phyloP scores from a whole-genome alignment of 805 yeast genomes.

The Nakazawaea sp. region DNA sequence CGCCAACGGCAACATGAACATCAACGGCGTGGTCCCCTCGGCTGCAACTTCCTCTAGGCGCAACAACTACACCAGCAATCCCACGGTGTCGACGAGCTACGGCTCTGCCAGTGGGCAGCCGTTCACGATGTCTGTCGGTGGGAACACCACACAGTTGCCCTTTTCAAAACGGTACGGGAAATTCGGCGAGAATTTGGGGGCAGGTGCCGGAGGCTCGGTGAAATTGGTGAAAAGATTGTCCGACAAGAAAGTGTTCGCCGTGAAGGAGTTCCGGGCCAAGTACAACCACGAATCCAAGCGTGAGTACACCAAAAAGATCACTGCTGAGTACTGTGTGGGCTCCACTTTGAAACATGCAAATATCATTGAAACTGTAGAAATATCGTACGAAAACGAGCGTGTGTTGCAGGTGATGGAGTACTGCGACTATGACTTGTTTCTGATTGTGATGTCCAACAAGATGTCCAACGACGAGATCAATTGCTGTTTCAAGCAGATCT shows the following conservation, averaged over 20 bases:
- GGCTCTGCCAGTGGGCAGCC: slow-evolving; percentile 8
- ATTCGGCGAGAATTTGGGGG: slow-evolving; percentile 83
- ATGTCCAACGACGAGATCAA: slow-evolving; percentile 75
- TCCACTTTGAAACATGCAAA: slow-evolving; percentile 85
- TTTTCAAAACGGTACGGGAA: slow-evolving; percentile 73
- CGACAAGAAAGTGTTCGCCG: slow-evolving; percentile 78
- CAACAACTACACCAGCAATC: slow-evolving; percentile 26
- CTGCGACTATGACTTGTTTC: slow-evolving; percentile 88
- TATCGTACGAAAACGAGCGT: slow-evolving; percentile 80
- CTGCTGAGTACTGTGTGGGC: slow-evolving; percentile 93
- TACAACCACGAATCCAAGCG: slow-evolving; percentile 68
- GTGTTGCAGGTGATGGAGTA: slow-evolving; percentile 92
- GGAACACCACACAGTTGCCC: slow-evolving; percentile 42
- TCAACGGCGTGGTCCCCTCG: slow-evolving; percentile 9
- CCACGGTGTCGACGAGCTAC: slow-evolving; percentile 11
- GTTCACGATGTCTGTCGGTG: slow-evolving; percentile 23
- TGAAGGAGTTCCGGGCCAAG: slow-evolving; percentile 82
- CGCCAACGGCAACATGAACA: slow-evolving; percentile 6
- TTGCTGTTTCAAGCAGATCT: slow-evolving; percentile 85
- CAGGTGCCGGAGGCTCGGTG: slow-evolving; percentile 94
- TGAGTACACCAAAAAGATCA: slow-evolving; percentile 87
- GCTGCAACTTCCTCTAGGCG: slow-evolving; percentile 18
- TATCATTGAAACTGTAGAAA: slow-evolving; percentile 86
- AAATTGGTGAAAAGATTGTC: slow-evolving; percentile 59
- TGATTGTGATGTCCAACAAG: slow-evolving; percentile 88